Evolutionary conservation across 345 rosid genomes (phyloP), one percentile per base, ranked within the genome.

Genomic region (Raphanus raphanistrum): DNA sequence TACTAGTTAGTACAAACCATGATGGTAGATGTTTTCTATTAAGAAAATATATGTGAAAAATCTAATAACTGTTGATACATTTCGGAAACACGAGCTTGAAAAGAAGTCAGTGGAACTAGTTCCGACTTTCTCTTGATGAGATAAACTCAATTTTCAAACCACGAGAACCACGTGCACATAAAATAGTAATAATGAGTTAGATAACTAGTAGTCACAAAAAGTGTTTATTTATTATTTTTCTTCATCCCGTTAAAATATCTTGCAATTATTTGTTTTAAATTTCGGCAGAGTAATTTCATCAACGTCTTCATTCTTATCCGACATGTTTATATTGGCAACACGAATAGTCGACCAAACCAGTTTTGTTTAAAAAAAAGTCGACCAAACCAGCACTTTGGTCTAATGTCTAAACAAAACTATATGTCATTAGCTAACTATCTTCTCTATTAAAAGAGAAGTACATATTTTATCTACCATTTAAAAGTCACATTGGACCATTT

Each of bases 131-230:
- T 13, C 17, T 43, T 15, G 21, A 28, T 17, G 16, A 54, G 71
- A 36, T 9, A 43, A 59, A 43, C 60, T 25, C 16, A 66, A 59
- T 8, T 59, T 48, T 60, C 73, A 48, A 71, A 71, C 62, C 67
- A 71, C 73, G 73, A 59, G 77, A 72, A 72, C 2, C 77, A 73
- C 81, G 73, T 79, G 81, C 70, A 4, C 11, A 5, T 52, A 16
- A 60, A 35, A 45, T 58, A 8, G 2, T 36, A 21, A 45, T 13
- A 11, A 64, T 29, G 29, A 78, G 21, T 45, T 45, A 2, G 41
- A 60, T 43, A 52, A n/a, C 54, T 64, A 65, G n/a, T 65, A 65
- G 25, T 78, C 72, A 58, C 76, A 45, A 58, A 58, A 58, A 59
- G 64, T 66, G 68, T 43, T 21, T 29, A 28, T 27, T 64, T 55